A percentile compares a stretch with the other conserved stretches of the same genome.
These are phyloP conservation scores for Tolypocladium tropicale DNA, from an alignment of 2,329 filamentous ascomycete species.

Conservation along the genomic window DNA sequence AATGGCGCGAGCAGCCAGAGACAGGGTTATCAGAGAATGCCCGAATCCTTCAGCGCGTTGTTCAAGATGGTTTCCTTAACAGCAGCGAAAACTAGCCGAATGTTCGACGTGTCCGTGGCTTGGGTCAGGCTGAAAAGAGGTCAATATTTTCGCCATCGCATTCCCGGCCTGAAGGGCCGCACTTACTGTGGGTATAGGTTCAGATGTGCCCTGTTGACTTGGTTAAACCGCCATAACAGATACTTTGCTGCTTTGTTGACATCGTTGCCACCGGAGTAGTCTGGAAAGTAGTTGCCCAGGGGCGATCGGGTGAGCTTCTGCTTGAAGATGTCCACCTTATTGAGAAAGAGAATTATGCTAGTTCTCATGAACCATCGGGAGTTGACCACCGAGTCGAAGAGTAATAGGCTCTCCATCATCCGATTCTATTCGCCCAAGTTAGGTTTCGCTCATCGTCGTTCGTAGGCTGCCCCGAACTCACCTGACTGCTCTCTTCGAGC, in stretches of 20 bases:
- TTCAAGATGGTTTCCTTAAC: slow-evolving; percentile 98
- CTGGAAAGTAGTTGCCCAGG: slow-evolving; percentile 89
- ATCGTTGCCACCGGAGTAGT: slow-evolving; percentile 95
- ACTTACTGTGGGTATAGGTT: slow-evolving; percentile 95
- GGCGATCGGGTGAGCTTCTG: slow-evolving; percentile 86
- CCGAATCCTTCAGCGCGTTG: slow-evolving; percentile 95
- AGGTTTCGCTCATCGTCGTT: background rate
- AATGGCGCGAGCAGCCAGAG: slow-evolving; percentile 2
- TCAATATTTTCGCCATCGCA: background rate
- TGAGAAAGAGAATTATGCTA: slow-evolving; percentile 96
- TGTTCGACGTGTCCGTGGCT: slow-evolving; percentile 97
- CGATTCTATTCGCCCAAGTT: slow-evolving; percentile 58
- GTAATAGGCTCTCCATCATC: slow-evolving; percentile 96
- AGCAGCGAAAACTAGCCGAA: slow-evolving; percentile 92
- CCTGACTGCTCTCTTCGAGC: slow-evolving; percentile 93
- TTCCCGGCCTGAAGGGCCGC: no score
- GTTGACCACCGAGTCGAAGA: slow-evolving; percentile 98
- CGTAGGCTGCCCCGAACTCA: slow-evolving; percentile 28
- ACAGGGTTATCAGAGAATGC: slow-evolving; percentile 61
- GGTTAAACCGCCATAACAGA: slow-evolving; percentile 94
- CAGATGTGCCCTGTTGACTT: slow-evolving; percentile 91
- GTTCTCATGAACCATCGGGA: slow-evolving; percentile 99
- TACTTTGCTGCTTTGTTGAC: slow-evolving; percentile 98
- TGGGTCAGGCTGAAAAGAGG: slow-evolving; percentile 66
- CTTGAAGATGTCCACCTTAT: slow-evolving; percentile 98